Conservation (phyloP, 768 basidiomycete species). For the Russula earlei region DNA sequence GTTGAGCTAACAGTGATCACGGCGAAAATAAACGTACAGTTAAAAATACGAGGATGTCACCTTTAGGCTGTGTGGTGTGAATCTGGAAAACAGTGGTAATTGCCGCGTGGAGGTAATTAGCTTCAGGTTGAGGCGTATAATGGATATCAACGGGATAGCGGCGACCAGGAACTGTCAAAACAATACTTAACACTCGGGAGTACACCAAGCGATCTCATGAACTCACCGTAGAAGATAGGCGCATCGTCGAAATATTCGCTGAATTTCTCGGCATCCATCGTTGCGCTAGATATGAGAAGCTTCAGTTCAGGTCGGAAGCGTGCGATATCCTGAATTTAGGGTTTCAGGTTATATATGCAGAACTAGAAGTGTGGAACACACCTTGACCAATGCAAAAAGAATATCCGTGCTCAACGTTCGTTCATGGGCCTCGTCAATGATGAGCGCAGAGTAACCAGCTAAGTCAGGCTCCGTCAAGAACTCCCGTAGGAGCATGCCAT, state of each 20-base stretch:
- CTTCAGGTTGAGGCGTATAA: slow-evolving; percentile 98
- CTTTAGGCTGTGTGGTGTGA: slow-evolving; percentile 95
- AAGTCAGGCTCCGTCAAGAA: slow-evolving; percentile 97
- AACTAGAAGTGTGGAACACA: slow-evolving; percentile 35
- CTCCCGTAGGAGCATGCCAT: slow-evolving; percentile 95
- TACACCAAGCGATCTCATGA: background rate
- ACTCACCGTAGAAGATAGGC: slow-evolving; percentile 84
- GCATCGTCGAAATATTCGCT: slow-evolving; percentile 96
- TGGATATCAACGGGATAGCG: slow-evolving; percentile 97
- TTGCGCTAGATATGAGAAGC: slow-evolving; percentile 90
- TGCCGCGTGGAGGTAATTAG: slow-evolving; percentile 96
- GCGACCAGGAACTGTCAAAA: slow-evolving; percentile 76
- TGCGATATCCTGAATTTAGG: slow-evolving; percentile 70
- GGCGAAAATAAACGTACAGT: slow-evolving; percentile 46
- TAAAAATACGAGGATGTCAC: slow-evolving; percentile 95
- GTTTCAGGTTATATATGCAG: slow-evolving; percentile 25
- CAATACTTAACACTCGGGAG: background rate
- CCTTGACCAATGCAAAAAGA: slow-evolving; percentile 96
- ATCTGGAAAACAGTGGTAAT: slow-evolving; percentile 99
- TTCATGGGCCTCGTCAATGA: slow-evolving; percentile 99
- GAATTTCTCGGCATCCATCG: slow-evolving; percentile 97
- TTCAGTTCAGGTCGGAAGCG: slow-evolving; percentile 92
- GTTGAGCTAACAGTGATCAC: background rate
- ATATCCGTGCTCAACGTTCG: slow-evolving; percentile 97
- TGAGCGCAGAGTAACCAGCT: slow-evolving; percentile 87